Conservation (phyloP, 306 rosid genomes). For the Citrullus colocynthis region DNA sequence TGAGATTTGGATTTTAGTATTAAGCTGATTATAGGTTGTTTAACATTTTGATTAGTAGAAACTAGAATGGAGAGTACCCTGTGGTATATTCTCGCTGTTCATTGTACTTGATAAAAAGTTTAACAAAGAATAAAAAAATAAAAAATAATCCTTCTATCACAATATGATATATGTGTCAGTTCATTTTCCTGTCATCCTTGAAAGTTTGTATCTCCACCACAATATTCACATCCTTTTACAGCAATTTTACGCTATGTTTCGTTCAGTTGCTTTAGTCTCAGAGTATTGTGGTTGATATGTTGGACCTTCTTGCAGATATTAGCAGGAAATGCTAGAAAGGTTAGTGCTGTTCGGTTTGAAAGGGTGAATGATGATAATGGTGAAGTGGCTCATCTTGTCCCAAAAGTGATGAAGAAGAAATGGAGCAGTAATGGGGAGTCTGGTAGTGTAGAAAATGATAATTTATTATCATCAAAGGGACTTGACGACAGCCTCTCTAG, state of each 20-base stretch:
- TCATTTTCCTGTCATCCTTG: background rate
- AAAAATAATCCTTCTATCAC: background rate
- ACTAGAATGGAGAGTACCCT: background rate
- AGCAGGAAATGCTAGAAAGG: constrained; percentile 97
- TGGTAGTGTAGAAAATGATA: constrained; percentile 39
- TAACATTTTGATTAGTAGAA: background rate
- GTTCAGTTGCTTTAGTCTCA: background rate
- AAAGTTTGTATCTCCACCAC: background rate
- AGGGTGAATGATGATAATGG: constrained; percentile 37
- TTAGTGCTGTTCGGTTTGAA: constrained; percentile 89
- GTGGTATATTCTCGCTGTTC: background rate
- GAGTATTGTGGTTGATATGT: background rate
- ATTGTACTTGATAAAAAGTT: background rate
- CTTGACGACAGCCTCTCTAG: constrained; percentile 31
- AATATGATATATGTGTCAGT: background rate
- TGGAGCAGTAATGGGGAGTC: constrained; percentile 50
- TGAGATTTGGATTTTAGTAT: background rate
- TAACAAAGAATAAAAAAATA: background rate
- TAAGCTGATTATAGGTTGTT: background rate
- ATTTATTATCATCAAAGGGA: constrained; percentile 35
- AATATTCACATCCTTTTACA: background rate
- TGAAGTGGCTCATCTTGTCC: constrained; percentile 60
- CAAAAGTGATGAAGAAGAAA: constrained; percentile 67
- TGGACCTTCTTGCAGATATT: constrained; percentile 49
- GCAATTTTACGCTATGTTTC: background rate